phyloP scores from a whole-genome alignment of 2,329 filamentous ascomycete genomes.

The Aotearoamyces nothofagi region DNA sequence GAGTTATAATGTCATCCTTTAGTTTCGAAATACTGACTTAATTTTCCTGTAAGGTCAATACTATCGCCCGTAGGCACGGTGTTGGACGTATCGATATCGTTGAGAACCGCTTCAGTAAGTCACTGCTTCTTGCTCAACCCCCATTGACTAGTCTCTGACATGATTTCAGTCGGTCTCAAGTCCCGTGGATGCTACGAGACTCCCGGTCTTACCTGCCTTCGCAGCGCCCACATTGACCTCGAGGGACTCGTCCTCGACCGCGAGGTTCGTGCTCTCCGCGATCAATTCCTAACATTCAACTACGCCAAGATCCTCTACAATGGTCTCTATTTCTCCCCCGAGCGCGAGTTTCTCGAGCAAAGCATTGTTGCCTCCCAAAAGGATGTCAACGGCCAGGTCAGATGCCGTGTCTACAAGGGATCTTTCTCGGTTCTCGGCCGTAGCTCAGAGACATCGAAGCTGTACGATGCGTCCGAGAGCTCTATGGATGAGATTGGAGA shows the following conservation, averaged over 20 bases:
- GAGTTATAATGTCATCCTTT: too few relatives aligned
- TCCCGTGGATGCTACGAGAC: constrained; percentile 69
- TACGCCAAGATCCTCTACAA: constrained; percentile 45
- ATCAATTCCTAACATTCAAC: constrained; percentile 54
- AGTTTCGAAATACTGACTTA: too few relatives aligned
- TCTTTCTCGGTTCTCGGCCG: constrained; percentile 42
- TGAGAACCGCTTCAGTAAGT: constrained; percentile 62
- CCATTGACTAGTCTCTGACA: too few relatives aligned
- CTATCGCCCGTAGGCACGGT: constrained; percentile 56
- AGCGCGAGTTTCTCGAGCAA: constrained; percentile 57
- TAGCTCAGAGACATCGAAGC: constrained; percentile 48
- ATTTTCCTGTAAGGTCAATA: too few relatives aligned
- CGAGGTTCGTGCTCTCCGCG: constrained; percentile 52
- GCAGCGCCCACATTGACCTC: constrained; percentile 32
- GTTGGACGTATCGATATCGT: constrained; percentile 75
- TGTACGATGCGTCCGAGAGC: constrained; percentile 50
- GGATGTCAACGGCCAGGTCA: constrained; percentile 44
- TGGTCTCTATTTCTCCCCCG: constrained; percentile 50
- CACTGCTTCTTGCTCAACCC: too few relatives aligned
- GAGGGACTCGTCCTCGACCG: constrained; percentile 55
- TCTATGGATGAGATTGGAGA: constrained; percentile 58
- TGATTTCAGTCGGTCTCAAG: constrained; percentile 51
- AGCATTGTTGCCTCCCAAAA: constrained; percentile 44
- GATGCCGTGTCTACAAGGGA: constrained; percentile 53
- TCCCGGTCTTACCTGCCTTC: constrained; percentile 32